Evolutionary conservation across 371 early-diverging fungal genomes (phyloP).

Genomic region (Mortierella sp.): DNA sequence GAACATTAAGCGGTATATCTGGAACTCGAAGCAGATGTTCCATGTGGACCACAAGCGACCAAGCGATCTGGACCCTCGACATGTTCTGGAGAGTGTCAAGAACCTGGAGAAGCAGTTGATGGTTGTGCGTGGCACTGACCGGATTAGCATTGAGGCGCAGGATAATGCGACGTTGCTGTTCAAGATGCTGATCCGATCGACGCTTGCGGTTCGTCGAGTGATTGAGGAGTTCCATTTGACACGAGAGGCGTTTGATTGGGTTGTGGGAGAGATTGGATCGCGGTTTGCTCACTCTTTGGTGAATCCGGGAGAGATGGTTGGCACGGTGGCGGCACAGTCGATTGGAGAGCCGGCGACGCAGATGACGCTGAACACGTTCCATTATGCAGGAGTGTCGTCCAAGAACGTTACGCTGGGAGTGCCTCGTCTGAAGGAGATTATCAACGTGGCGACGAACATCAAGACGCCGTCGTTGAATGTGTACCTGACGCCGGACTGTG

Average conservation of each 20-base stretch:
- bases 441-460: conserved; percentile 98
- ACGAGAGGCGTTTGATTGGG: conserved; percentile 93
- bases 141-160: conserved; percentile 88
- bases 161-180: conserved; percentile 92
- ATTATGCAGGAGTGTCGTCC: conserved; percentile 98
- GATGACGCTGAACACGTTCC: conserved; percentile 99
- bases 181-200: conserved; percentile 87
- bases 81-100: conserved; percentile 79
- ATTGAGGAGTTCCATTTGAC: conserved; percentile 92
- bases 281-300: conserved; percentile 93
- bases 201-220: conserved; percentile 85
- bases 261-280: conserved; percentile 92
- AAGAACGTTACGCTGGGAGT: conserved; percentile 99
- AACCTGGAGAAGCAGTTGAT: conserved; percentile 76
- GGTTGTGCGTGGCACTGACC: conserved; percentile 91
- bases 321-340: conserved; percentile 99
- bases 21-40: conserved; percentile 93
- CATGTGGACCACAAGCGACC: conserved; percentile 82
- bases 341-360: conserved; percentile 99
- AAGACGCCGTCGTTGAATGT: conserved; percentile 97
- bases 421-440: conserved; percentile 99
- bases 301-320: conserved; percentile 99
- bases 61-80: conserved; percentile 88
- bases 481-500: conserved; percentile 82
- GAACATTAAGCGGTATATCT: conserved; percentile 90